Evolutionary conservation across 805 yeast genomes (phyloP), one percentile per base, ranked within the genome.

Genomic region (Candida arabinofermentans): DNA sequence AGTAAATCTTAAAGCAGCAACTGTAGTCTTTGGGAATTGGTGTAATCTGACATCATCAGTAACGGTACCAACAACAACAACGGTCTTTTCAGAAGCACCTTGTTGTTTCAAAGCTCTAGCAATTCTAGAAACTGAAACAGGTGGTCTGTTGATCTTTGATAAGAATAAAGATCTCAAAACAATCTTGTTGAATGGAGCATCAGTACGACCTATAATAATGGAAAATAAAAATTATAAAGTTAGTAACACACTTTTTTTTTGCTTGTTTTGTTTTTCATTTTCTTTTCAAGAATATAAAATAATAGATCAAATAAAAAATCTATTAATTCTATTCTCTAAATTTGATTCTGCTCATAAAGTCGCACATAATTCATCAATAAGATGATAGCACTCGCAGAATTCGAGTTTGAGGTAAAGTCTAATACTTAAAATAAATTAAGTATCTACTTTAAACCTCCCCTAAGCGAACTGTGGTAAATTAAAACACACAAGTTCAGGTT

Each of bases 1-100:
- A 63, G 99, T 93, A 89, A 93, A 90, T 78, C 96, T 89, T 74
- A 93, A 85, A 74, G 99, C 99, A 67, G 99, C 98, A 64, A 93
- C 87, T 57, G 98, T 86, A 67, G 91, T 77, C 84, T 90, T 90
- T 78, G 98, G 98, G 81, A 87, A 80, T 64, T 82, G 87, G 59
- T 79, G 77, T 71, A 93, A 74, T 81, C 98, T 90, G 84, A 76
- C 74, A 77, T 93, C 99, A 64, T 91, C 98, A 59, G 99, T 93
- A 66, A 93, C 95, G 74, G 99, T 93, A 76, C 99, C 98, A 61
- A 91, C 96, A 77, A 93, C 96, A 61, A 93, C 99, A 62, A 91
- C 72, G 69, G 86, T 91, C 86, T 90, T 91, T 64, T 79, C 79
- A 58, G 86, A 76, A 71, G 96, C 81, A 74, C 86, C 96, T 64